These are phyloP conservation scores for Gliomastix tumulicola DNA, from an alignment of 2,329 filamentous ascomycete genomes.

Conservation along the genomic window DNA sequence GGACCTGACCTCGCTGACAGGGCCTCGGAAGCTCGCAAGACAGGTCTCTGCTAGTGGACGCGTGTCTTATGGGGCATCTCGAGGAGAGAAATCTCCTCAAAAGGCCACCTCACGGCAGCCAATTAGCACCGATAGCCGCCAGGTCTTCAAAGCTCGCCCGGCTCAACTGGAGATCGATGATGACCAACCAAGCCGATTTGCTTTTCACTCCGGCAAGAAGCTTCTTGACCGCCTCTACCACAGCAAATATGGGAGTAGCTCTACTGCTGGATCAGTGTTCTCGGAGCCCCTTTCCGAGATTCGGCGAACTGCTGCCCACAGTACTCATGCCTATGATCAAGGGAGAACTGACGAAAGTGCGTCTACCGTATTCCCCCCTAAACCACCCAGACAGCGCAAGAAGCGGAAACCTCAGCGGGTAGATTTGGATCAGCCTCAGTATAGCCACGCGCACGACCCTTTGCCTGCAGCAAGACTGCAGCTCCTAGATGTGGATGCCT, in stretches of 20 bases:
- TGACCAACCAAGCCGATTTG: slow-evolving; percentile 19
- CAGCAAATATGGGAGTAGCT: too few species aligned
- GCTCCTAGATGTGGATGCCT: slow-evolving; percentile 3
- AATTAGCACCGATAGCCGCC: too few species aligned
- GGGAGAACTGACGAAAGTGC: too few species aligned
- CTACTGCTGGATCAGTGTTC: too few species aligned
- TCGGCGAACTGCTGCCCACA: too few species aligned
- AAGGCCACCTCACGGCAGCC: too few species aligned
- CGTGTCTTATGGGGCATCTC: too few species aligned
- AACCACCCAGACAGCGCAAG: slow-evolving; percentile 34
- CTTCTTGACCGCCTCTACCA: slow-evolving; percentile 10
- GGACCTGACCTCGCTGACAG: too few species aligned
- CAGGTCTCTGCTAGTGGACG: too few species aligned
- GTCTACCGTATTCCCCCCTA: slow-evolving; percentile 1
- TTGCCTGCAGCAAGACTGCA: slow-evolving; percentile 16
- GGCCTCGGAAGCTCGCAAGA: too few species aligned
- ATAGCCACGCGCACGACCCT: slow-evolving; percentile 45
- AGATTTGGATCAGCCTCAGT: slow-evolving; percentile 45
- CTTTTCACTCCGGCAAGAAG: slow-evolving; percentile 45
- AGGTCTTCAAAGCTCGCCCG: slow-evolving; percentile 31
- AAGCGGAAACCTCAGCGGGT: slow-evolving; percentile 31
- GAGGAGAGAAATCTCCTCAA: neutral
- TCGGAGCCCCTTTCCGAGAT: too few species aligned
- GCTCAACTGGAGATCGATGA: slow-evolving; percentile 50
- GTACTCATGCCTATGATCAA: too few species aligned